Conservation (phyloP, 768 basidiomycete species). For the Gloeopeniophorella convolvens region DNA sequence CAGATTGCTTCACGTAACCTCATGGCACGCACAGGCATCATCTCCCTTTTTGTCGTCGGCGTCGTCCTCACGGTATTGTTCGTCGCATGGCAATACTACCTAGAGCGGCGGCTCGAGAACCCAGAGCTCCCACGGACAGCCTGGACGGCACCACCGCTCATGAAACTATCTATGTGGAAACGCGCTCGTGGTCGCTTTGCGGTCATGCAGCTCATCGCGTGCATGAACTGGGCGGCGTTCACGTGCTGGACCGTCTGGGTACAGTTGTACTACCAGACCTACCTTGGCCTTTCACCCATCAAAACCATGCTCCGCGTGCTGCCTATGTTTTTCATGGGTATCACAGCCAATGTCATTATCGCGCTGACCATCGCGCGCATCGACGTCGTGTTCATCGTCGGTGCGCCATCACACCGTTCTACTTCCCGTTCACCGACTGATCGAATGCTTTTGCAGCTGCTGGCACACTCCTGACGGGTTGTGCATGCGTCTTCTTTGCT, state of each 20-base stretch:
- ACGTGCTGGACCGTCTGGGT: constrained; percentile 47
- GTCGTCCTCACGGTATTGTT: constrained; percentile 51
- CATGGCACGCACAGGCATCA: too few relatives aligned
- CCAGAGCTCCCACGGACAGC: constrained; percentile 10
- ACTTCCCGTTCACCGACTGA: neutral
- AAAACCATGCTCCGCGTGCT: constrained; percentile 58
- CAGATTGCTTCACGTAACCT: neutral
- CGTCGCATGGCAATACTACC: constrained; percentile 56
- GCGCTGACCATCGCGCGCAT: constrained; percentile 52
- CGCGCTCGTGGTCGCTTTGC: constrained; percentile 56
- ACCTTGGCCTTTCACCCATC: constrained; percentile 45
- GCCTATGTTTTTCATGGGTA: constrained; percentile 65
- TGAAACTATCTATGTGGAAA: constrained; percentile 56
- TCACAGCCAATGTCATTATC: constrained; percentile 58
- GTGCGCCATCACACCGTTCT: constrained; percentile 28
- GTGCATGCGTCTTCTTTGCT: constrained; percentile 61
- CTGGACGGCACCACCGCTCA: constrained; percentile 52
- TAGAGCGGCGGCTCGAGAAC: constrained; percentile 37
- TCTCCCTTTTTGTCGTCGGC: constrained; percentile 58
- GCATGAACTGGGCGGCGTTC: constrained; percentile 58
- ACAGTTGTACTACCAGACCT: constrained; percentile 72
- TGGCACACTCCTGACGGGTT: constrained; percentile 53
- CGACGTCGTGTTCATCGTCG: constrained; percentile 48
- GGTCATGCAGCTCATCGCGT: constrained; percentile 54
- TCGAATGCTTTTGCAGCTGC: constrained; percentile 28